Base-by-base conservation (phyloP, 2,329 filamentous ascomycete genomes). In the Neurospora crassa region DNA sequence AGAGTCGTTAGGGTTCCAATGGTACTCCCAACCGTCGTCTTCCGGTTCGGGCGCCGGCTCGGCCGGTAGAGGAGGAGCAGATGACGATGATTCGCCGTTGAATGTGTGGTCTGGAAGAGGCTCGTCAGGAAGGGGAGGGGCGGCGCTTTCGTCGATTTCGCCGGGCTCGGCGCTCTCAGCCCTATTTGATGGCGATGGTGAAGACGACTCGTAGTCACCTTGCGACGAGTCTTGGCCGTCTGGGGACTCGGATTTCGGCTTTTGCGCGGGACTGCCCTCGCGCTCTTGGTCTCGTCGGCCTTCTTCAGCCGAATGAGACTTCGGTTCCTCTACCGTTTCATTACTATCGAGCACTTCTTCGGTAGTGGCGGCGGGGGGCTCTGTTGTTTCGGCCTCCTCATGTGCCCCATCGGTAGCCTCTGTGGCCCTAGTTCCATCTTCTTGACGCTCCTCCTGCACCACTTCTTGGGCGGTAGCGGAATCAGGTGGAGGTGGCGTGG, bases 11-110 rank as follows among this genome's bases (percentile, higher is more conserved):
- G 86, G 81, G 76, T 96, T 93, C 92, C 92, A 96, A 72, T 92
- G 85, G 43, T 89, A 89, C 72, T 92, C 89, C 94, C 94, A 97
- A 72, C 94, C 94, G 76, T 91, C 89, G 72, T 90, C 87, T 79
- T 91, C 88, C 71, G 90, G 85, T 40, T 73, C 73, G 77, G 85
- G 82, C 68, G 79, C 76, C 16, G 81, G 80, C 71, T 85, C 84
- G 67, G 78, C 76, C 2, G 83, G 84, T 7, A 85, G 76, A 0
- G 83, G 83, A 3, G 83, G 83, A 3, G 76, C 75, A 11, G 29
- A 63, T 63, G 53, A 63, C 7, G 53, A 63, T 16, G 53, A 63
- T n/a, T 63, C 14, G 16, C 67, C 47, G 67, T 68, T 63, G 12
- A 69, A 69, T 12, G 72, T 70, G 29, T 40, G 67, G 6, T 67